phyloP scores from a whole-genome alignment of 345 rosid genomes.

The Viola odorata region DNA sequence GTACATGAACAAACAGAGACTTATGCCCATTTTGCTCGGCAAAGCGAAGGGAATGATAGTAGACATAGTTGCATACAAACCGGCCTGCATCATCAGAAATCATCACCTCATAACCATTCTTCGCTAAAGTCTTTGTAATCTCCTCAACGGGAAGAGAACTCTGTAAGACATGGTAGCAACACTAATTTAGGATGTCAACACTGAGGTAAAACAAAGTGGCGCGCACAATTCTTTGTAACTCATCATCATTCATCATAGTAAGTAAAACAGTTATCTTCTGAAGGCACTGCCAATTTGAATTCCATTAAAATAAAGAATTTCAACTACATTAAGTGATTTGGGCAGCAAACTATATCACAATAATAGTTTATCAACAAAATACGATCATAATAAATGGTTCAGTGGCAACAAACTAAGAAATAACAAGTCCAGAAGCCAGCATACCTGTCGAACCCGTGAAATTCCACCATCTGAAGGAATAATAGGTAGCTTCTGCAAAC shows the following conservation, averaged over 20 bases:
- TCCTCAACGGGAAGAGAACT: constrained; percentile 61
- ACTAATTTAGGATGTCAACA: background rate
- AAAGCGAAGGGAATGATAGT: constrained; percentile 89
- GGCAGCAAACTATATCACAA: too few species aligned
- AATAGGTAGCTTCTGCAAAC: constrained; percentile 74
- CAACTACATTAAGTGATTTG: too few species aligned
- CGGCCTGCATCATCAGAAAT: constrained; percentile 91
- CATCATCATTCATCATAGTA: too few species aligned
- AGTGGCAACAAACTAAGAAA: background rate
- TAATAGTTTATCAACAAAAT: background rate
- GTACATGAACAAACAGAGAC: constrained; percentile 92
- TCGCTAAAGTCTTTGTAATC: constrained; percentile 48
- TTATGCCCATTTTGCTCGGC: constrained; percentile 69
- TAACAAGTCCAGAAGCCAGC: background rate
- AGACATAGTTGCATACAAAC: constrained; percentile 94
- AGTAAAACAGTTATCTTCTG: background rate
- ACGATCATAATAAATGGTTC: background rate
- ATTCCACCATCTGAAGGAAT: constrained; percentile 75
- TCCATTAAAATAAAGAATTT: too few species aligned
- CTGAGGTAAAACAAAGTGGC: background rate
- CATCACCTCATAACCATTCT: constrained; percentile 75
- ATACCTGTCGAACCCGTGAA: constrained; percentile 68
- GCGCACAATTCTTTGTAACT: background rate
- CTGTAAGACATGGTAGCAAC: constrained; percentile 29
- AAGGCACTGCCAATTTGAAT: background rate